phyloP scores from a whole-genome alignment of 441 rosid genomes.

The Populus hybrid region DNA sequence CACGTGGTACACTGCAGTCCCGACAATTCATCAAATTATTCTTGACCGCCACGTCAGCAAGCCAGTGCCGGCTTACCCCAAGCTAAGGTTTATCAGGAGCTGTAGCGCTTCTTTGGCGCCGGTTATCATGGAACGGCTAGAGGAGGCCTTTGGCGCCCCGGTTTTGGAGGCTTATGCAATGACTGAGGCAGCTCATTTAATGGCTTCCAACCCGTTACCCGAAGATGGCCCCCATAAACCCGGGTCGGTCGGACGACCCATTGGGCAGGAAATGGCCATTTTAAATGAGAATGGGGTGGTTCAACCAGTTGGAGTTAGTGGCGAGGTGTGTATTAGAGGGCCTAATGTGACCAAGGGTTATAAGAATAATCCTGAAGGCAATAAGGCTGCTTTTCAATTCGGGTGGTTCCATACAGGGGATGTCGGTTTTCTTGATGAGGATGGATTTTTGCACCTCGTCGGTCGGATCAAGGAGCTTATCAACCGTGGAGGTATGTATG shows the following conservation, averaged over 20 bases:
- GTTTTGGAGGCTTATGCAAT: conserved; percentile 92
- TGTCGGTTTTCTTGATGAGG: conserved; percentile 61
- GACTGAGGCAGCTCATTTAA: conserved; percentile 82
- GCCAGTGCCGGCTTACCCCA: conserved; percentile 59
- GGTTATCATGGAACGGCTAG: conserved; percentile 59
- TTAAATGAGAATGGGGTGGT: conserved; percentile 62
- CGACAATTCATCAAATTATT: conserved; percentile 85
- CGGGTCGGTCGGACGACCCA: conserved; percentile 83
- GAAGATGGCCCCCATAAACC: conserved; percentile 73
- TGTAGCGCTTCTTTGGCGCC: conserved; percentile 92
- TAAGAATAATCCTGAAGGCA: conserved; percentile 81
- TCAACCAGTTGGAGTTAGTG: conserved; percentile 40
- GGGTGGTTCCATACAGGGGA: conserved; percentile 96
- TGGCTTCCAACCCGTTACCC: conserved; percentile 78
- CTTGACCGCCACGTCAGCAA: conserved; percentile 60
- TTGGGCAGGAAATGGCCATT: conserved; percentile 78
- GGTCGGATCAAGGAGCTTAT: conserved; percentile 93
- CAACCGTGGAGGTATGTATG: conserved; percentile 83
- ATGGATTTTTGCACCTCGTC: conserved; percentile 75
- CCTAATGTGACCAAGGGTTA: conserved; percentile 80
- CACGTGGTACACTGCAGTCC: conserved; percentile 94
- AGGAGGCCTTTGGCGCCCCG: conserved; percentile 73
- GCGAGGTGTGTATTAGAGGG: conserved; percentile 85
- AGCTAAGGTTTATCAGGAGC: conserved; percentile 77
- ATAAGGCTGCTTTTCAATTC: conserved; percentile 63